Conservation (phyloP, 768 basidiomycete species). For the Leccinum olivaceopallidum region DNA sequence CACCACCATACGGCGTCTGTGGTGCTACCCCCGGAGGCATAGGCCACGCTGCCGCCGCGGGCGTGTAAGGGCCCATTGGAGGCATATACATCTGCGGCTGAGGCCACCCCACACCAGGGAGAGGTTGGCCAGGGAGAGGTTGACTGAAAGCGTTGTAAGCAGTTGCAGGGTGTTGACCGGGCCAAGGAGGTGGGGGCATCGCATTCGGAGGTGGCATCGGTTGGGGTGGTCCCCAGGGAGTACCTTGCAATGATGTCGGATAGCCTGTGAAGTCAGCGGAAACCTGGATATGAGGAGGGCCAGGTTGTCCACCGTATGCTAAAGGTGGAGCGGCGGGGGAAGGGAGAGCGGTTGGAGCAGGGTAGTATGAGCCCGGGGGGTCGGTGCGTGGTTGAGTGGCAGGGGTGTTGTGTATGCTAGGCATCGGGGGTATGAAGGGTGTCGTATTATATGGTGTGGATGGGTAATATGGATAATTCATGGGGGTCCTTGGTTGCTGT, state of each 20-base stretch:
- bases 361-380: constrained; percentile 33
- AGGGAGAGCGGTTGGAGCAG: constrained; percentile 33
- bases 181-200: constrained; percentile 24
- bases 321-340: constrained; percentile 16
- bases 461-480: constrained; percentile 41
- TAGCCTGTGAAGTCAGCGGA: constrained; percentile 37
- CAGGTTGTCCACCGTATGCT: constrained; percentile 13
- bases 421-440: constrained; percentile 40
- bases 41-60: constrained; percentile 29
- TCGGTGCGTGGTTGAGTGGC: constrained; percentile 24
- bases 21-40: constrained; percentile 27
- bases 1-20: constrained; percentile 17
- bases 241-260: constrained; percentile 24
- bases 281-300: constrained; percentile 9
- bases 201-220: constrained; percentile 24
- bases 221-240: constrained; percentile 28
- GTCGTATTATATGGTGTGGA: constrained; percentile 38
- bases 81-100: constrained; percentile 15
- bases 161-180: constrained; percentile 19
- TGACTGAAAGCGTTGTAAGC: constrained; percentile 33
- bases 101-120: constrained; percentile 26
- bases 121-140: constrained; percentile 34
- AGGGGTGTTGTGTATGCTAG: constrained; percentile 28
- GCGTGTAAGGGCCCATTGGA: constrained; percentile 23
- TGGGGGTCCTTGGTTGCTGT: constrained; percentile 33